phyloP scores from a whole-genome alignment of 164 flowering plant species.

The Vitis vinifera region ASM3070453v1 NC_081813.1:9077501-9078000 shows the following conservation, averaged over 20 bases:
- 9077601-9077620: too few species aligned
- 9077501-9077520: too few species aligned
- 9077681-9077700: too few species aligned
- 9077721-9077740: slow-evolving; percentile 2
- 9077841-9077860: slow-evolving; percentile 10
- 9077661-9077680: too few species aligned
- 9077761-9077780: background rate
- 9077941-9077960: background rate
- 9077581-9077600: too few species aligned
- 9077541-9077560: too few species aligned
- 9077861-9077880: slow-evolving; percentile 30
- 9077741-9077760: background rate
- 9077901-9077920: slow-evolving; percentile 25
- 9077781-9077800: background rate
- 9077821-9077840: slow-evolving; percentile 17
- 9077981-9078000: background rate
- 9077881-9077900: slow-evolving; percentile 19
- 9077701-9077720: background rate
- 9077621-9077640: too few species aligned
- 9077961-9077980: slow-evolving; percentile 5
- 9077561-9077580: too few species aligned
- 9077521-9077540: too few species aligned
- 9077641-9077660: too few species aligned
- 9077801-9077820: background rate
- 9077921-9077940: slow-evolving; percentile 16